phyloP scores from a whole-genome alignment of 768 basidiomycete species.

The Filobasidium floriforme region DNA sequence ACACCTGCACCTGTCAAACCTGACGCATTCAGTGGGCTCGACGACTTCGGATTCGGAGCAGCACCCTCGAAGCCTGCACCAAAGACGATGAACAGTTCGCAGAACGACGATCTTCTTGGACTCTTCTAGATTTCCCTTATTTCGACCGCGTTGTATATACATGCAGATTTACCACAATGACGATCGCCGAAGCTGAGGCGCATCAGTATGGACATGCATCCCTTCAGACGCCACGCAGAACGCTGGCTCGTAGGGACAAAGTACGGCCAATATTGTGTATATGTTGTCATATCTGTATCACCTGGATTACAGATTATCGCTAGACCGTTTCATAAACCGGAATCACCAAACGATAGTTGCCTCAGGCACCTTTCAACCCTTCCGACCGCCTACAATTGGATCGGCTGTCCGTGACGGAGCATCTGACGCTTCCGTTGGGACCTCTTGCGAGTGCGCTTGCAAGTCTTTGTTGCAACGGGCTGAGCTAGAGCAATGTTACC shows the following conservation, averaged over 20 bases:
- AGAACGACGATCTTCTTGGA: constrained; percentile 6
- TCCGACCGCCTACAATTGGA: background rate
- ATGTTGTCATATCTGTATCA: too few relatives aligned
- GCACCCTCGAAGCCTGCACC: background rate
- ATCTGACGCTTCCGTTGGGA: background rate
- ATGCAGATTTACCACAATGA: too few relatives aligned
- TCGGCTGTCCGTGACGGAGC: background rate
- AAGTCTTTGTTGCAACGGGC: background rate
- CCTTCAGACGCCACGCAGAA: too few relatives aligned
- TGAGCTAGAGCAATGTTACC: background rate
- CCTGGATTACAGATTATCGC: too few relatives aligned
- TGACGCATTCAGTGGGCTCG: constrained; percentile 4
- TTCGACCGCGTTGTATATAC: background rate
- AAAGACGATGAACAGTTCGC: background rate
- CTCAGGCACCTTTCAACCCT: too few relatives aligned
- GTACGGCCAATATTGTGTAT: too few relatives aligned
- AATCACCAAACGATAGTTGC: too few relatives aligned
- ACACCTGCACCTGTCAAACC: background rate
- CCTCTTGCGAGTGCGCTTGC: background rate
- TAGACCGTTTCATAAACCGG: too few relatives aligned
- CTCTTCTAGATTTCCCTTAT: background rate
- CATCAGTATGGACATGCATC: too few relatives aligned
- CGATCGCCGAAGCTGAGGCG: too few relatives aligned
- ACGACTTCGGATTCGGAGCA: constrained; percentile 3
- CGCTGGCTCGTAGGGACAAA: too few relatives aligned